Evolutionary conservation across 805 yeast genomes (phyloP).

Genomic region (Candida maesae): DNA sequence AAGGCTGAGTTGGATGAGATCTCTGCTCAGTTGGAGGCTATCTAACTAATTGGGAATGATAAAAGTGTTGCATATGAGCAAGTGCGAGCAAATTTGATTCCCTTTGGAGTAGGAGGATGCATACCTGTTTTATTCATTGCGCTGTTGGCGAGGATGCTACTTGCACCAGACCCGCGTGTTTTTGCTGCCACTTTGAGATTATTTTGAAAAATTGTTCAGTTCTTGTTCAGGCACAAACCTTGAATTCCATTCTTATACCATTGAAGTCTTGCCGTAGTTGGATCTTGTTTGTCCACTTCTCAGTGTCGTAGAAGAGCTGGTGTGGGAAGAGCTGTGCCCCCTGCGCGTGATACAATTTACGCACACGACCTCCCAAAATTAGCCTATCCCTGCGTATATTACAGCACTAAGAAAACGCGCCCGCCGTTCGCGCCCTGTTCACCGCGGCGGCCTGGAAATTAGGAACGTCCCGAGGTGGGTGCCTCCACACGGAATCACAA

Average conservation of each 20-base stretch:
- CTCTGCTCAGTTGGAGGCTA: constrained; percentile 83
- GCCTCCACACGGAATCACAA: constrained; percentile 1
- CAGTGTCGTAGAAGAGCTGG: too few relatives aligned
- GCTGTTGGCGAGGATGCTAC: background rate
- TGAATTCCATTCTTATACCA: constrained; percentile 3
- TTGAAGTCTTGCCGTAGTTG: background rate
- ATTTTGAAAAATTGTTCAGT: constrained; percentile 7
- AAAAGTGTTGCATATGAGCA: background rate
- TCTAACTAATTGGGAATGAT: constrained; percentile 19
- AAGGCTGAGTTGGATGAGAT: constrained; percentile 95
- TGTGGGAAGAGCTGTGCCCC: too few relatives aligned
- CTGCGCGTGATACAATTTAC: background rate
- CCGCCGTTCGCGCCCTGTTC: background rate
- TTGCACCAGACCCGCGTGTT: constrained; percentile 1
- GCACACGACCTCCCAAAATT: background rate
- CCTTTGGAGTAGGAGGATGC: constrained; percentile 2
- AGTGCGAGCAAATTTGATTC: too few relatives aligned
- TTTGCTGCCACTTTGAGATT: constrained; percentile 1
- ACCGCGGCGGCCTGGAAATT: too few relatives aligned
- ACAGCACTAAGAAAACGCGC: constrained; percentile 4
- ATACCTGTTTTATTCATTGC: constrained; percentile 7
- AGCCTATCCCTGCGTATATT: constrained; percentile 1
- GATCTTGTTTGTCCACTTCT: too few relatives aligned
- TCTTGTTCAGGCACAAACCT: constrained; percentile 5
- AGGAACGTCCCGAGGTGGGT: background rate